Evolutionary conservation across 306 rosid genomes (phyloP).

Genomic region (Medicago lupulina): DNA sequence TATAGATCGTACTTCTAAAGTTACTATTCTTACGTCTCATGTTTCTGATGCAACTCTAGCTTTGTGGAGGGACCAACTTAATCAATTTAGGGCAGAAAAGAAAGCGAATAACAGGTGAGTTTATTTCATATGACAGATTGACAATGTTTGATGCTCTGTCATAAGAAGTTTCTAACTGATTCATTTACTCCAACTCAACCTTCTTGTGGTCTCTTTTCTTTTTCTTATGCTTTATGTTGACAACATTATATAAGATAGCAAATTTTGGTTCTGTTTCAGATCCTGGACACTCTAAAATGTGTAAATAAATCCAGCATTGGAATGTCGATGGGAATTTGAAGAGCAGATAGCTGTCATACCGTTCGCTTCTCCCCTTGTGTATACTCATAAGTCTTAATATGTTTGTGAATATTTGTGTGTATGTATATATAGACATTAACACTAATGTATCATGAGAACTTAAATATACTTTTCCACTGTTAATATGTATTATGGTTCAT

Average conservation of each 20-base stretch:
- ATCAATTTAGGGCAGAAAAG: constrained; percentile 54
- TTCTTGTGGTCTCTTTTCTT: neutral
- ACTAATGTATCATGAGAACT: constrained; percentile 33
- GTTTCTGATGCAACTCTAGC: constrained; percentile 48
- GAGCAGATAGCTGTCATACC: constrained; percentile 35
- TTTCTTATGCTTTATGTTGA: neutral
- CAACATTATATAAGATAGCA: constrained; percentile 11
- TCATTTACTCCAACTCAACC: constrained; percentile 17
- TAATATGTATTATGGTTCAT: constrained; percentile 33
- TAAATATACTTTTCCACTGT: constrained; percentile 36
- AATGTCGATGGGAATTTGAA: constrained; percentile 40
- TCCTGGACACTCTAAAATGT: constrained; percentile 48
- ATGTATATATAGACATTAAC: constrained; percentile 32
- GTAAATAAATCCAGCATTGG: constrained; percentile 35
- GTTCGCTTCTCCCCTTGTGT: constrained; percentile 13
- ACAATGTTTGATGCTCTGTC: neutral
- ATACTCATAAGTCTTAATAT: neutral
- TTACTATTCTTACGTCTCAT: constrained; percentile 21
- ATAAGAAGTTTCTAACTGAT: constrained; percentile 6
- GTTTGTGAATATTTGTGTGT: constrained; percentile 47
- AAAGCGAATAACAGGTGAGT: constrained; percentile 52
- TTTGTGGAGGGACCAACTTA: constrained; percentile 61
- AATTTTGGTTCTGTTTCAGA: constrained; percentile 39
- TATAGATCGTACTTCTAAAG: constrained; percentile 16
- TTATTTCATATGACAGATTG: constrained; percentile 21